These are phyloP conservation scores for Yamadazyma atlantica DNA, from an alignment of 1,139 yeast species.

Conservation along the genomic window DNA sequence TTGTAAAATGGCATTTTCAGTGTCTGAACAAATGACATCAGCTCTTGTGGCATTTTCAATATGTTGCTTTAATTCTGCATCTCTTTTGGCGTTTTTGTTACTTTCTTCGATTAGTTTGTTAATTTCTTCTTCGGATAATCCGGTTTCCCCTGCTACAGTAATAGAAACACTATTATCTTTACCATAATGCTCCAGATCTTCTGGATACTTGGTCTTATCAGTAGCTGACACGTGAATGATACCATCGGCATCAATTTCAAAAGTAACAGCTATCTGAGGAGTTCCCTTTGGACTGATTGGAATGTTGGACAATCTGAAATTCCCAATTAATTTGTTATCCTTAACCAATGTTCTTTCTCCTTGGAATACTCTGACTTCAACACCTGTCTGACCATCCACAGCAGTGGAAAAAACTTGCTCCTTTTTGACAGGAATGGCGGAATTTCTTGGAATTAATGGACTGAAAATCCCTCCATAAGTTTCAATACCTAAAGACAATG, in stretches of 20 bases:
- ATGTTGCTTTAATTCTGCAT: constrained; percentile 39
- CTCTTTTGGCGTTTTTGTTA: constrained; percentile 38
- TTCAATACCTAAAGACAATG: constrained; percentile 76
- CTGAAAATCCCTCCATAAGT: constrained; percentile 81
- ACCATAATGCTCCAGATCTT: constrained; percentile 26
- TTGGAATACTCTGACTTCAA: constrained; percentile 73
- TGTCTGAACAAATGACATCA: constrained; percentile 56
- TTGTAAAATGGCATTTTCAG: constrained; percentile 49
- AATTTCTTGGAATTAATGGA: constrained; percentile 72
- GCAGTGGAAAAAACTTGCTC: constrained; percentile 78
- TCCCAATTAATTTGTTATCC: constrained; percentile 72
- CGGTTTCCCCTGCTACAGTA: constrained; percentile 69
- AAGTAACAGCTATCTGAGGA: constrained; percentile 72
- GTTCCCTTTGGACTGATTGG: constrained; percentile 75
- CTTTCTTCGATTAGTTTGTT: constrained; percentile 56
- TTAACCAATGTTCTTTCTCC: constrained; percentile 76
- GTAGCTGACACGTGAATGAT: constrained; percentile 72
- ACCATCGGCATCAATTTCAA: constrained; percentile 82
- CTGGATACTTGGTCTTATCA: constrained; percentile 57
- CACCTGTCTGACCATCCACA: constrained; percentile 83
- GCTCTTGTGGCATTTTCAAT: constrained; percentile 53
- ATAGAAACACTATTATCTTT: constrained; percentile 51
- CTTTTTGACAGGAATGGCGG: constrained; percentile 72
- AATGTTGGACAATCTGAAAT: constrained; percentile 64
- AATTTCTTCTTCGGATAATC: constrained; percentile 65